Conservation (phyloP, 1,284 basidiomycete genomes). For the Psilocybe mexicana region DNA sequence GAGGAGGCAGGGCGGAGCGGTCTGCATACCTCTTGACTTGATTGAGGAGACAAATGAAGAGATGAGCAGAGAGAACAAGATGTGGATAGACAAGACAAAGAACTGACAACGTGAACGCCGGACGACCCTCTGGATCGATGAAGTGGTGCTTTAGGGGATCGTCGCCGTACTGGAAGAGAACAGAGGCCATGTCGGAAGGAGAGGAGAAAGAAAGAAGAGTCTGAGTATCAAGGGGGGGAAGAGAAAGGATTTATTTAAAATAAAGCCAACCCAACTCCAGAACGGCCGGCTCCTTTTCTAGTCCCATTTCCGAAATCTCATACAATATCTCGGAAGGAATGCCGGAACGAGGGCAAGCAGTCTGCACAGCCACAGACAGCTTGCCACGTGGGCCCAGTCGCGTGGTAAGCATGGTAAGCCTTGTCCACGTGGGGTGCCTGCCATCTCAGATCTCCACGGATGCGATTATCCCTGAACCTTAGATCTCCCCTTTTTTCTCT, state of each 20-base stretch:
- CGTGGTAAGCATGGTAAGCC: background rate
- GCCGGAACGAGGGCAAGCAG: slow-evolving; percentile 9
- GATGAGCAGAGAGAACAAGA: background rate
- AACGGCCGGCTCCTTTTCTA: background rate
- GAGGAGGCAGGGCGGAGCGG: background rate
- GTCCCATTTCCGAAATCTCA: slow-evolving; percentile 17
- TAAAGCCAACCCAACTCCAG: background rate
- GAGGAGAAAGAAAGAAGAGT: background rate
- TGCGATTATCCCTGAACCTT: background rate
- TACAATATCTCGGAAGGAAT: slow-evolving; percentile 8
- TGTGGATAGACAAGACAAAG: background rate
- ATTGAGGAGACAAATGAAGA: background rate
- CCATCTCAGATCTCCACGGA: background rate
- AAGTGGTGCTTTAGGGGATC: slow-evolving; percentile 62
- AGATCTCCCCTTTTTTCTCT: background rate
- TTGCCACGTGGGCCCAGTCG: too few species aligned
- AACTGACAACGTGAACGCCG: slow-evolving; percentile 56
- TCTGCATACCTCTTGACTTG: slow-evolving; percentile 18
- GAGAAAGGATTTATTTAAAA: slow-evolving; percentile 4
- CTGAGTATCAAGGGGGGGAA: background rate
- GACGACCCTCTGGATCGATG: slow-evolving; percentile 59
- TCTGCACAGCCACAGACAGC: slow-evolving; percentile 17
- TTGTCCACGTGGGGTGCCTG: slow-evolving; percentile 4
- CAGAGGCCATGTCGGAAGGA: slow-evolving; percentile 30
- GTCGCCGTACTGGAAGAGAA: slow-evolving; percentile 63